A percentile compares a stretch with the other conserved stretches of the same genome.
Conservation (phyloP, 2,329 filamentous ascomycete species). For the Hypoxylon sp. region DNA sequence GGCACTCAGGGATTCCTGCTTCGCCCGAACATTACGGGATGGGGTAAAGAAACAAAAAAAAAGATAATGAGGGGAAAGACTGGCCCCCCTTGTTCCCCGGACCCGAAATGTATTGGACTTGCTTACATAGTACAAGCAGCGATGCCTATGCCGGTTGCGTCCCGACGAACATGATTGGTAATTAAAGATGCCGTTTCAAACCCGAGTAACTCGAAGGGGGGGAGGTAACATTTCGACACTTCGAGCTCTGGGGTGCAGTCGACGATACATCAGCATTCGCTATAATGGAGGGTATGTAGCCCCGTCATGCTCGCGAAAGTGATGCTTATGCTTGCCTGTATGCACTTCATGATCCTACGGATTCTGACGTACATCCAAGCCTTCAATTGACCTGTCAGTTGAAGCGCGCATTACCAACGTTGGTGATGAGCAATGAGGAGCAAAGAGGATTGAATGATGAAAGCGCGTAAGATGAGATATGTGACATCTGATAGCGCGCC, state of each 20-base stretch:
- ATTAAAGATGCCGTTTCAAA: constrained; percentile 25
- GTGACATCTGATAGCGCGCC: constrained; percentile 35
- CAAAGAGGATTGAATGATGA: constrained; percentile 11
- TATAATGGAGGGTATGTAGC: constrained; percentile 35
- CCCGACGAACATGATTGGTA: constrained; percentile 35
- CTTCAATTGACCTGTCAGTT: constrained; percentile 39
- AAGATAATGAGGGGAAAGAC: constrained; percentile 17
- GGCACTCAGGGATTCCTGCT: constrained; percentile 15
- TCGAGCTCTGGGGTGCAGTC: constrained; percentile 27
- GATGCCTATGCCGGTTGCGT: constrained; percentile 17
- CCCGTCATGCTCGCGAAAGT: constrained; percentile 31
- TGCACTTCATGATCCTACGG: constrained; percentile 14
- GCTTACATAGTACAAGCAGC: constrained; percentile 4
- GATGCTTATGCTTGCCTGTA: constrained; percentile 38
- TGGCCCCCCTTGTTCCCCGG: constrained; percentile 7
- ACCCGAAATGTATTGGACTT: constrained; percentile 27
- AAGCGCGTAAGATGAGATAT: constrained; percentile 10
- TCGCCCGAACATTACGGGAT: constrained; percentile 19
- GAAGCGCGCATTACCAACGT: constrained; percentile 19
- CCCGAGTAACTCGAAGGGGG: constrained; percentile 4
- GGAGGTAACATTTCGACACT: constrained; percentile 11
- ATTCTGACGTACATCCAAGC: constrained; percentile 16
- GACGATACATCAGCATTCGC: constrained; percentile 25
- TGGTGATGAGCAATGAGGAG: constrained; percentile 10
- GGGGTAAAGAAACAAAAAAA: constrained; percentile 7